Percentiles rank a stretch among this genome's conserved stretches.
Evolutionary conservation across 1,139 yeast genomes (phyloP).

Genomic region (Saccharomyces pastorianus): DNA sequence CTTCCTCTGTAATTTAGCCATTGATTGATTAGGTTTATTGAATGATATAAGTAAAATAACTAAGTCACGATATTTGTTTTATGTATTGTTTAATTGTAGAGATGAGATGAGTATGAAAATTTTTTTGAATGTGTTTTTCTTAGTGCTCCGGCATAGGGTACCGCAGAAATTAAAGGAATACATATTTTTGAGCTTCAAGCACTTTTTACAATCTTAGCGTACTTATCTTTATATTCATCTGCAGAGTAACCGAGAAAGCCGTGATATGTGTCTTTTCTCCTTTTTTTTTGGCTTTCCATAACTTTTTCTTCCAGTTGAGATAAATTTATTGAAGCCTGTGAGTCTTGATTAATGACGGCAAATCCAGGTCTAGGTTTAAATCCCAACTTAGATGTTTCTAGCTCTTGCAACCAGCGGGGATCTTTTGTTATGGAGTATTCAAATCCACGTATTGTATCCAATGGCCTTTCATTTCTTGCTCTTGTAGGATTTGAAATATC

Average conservation of each 20-base stretch:
- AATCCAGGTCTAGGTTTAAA: constrained; percentile 59
- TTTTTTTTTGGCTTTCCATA: not conserved
- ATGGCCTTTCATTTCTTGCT: constrained; percentile 84
- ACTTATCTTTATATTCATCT: not conserved
- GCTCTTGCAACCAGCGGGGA: constrained; percentile 60
- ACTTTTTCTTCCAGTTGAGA: not conserved
- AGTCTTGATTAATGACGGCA: not conserved
- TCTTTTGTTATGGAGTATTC: constrained; percentile 93
- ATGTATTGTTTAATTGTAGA: not conserved
- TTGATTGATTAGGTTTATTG: not conserved
- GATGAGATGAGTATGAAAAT: not conserved
- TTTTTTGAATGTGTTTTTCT: not conserved
- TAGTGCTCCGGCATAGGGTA: not conserved
- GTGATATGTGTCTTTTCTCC: constrained; percentile 6
- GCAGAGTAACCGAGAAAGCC: constrained; percentile 1
- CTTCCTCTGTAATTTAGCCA: constrained; percentile 13
- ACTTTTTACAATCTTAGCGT: not conserved
- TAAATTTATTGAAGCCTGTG: not conserved
- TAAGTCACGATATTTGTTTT: not conserved
- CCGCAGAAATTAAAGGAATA: not conserved
- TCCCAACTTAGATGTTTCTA: constrained; percentile 70
- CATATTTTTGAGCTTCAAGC: not conserved
- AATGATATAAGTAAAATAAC: not conserved
- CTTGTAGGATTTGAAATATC: constrained; percentile 92
- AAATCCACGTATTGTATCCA: constrained; percentile 87